Base-by-base conservation (phyloP, 805 yeast species). In the Wickerhamiella brachini region DNA sequence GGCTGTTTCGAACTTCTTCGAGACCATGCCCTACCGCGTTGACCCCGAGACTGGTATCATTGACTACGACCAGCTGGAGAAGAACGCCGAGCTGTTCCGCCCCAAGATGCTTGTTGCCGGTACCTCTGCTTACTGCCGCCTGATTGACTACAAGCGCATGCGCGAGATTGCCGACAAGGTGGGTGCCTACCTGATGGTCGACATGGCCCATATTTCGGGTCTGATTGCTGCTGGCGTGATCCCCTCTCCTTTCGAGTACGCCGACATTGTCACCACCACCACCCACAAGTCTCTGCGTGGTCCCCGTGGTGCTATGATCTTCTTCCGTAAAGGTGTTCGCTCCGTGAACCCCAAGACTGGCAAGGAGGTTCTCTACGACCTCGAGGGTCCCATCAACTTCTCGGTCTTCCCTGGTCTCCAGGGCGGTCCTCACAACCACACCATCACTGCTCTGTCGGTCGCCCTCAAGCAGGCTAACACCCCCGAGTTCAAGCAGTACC, bases 371-470 rank as follows among this genome's bases (percentile, higher is more conserved):
- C 71, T 76, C 49, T 89, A 87, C 68, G 96, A 90, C 62, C 78
- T 90, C 64, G 97, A 90, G 71, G 79, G 80, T 65, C 83, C 80
- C 67, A 88, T 90, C 71, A 90, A 90, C 77, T 90, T 90, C 66
- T 86, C 96, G 31, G 97, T 90, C 51, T 90, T 90, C 85, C 98
- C 98, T 60, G 97, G 95, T 57, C 97, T 90, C 70, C 98, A 90
- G 75, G 98, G 98, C 75, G 98, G 98, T 65, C 98, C 98, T 59
- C 97, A 90, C 71, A 90, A 90, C 74, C 97, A 90, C 71, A 90
- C 97, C 61, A 90, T 90, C 64, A 80, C 95, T 57, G 97, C 97
- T 20, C 75, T 90, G 61, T 95, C 97, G 31, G 90, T 88, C 52
- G 97, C 97, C 39, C 77, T 90, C 63, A 86, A 86, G 66, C 97